Percentiles rank a stretch among this genome's conserved stretches.
These are phyloP conservation scores for Cryptococcus sp. DNA, from an alignment of 1,284 basidiomycete species.

Conservation along the genomic window DNA sequence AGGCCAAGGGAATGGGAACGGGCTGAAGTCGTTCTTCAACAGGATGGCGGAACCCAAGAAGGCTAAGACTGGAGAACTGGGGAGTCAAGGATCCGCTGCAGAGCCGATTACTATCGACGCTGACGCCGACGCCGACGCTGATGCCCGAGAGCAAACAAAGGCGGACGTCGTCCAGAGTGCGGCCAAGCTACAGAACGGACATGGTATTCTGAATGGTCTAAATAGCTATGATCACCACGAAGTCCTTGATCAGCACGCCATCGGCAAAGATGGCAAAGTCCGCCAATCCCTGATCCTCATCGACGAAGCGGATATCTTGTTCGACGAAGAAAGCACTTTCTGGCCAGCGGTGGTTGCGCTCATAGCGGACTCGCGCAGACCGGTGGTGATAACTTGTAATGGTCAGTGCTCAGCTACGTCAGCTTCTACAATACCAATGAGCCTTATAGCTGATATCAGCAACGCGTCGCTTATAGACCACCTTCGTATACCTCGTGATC, in stretches of 20 bases:
- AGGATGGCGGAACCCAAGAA: constrained; percentile 4
- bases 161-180: neutral
- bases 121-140: constrained; percentile 4
- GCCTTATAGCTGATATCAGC: neutral
- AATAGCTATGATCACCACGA: neutral
- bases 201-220: neutral
- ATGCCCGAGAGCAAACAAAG: neutral
- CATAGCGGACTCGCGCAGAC: constrained; percentile 76
- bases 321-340: constrained; percentile 84
- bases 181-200: neutral
- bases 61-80: constrained; percentile 8
- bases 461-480: constrained; percentile 61
- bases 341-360: constrained; percentile 82
- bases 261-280: constrained; percentile 35
- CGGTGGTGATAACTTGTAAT: constrained; percentile 89
- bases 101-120: constrained; percentile 37
- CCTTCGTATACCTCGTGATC: constrained; percentile 65
- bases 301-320: constrained; percentile 96
- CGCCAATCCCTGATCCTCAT: constrained; percentile 87
- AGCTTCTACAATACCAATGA: neutral
- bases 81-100: constrained; percentile 27
- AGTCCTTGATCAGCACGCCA: no score
- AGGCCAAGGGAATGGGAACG: constrained; percentile 8
- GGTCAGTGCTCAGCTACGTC: constrained; percentile 59
- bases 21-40: constrained; percentile 24